phyloP scores from a whole-genome alignment of 345 rosid species.

The Ricinus communis region DNA sequence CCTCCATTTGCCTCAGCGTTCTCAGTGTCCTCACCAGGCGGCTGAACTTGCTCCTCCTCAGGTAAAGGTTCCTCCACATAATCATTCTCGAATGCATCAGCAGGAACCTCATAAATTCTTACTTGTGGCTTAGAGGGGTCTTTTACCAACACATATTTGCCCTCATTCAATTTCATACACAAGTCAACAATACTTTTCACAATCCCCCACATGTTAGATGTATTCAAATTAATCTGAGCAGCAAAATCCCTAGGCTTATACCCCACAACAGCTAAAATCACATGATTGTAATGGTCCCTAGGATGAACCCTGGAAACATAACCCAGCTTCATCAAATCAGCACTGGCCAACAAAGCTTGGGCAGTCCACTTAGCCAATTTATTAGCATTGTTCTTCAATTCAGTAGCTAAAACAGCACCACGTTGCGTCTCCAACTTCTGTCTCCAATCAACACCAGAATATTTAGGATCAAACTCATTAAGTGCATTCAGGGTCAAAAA shows the following conservation, averaged over 20 bases:
- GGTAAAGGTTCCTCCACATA: slow-evolving; percentile 93
- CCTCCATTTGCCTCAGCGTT: slow-evolving; percentile 48
- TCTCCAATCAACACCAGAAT: slow-evolving; percentile 98
- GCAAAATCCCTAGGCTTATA: slow-evolving; percentile 92
- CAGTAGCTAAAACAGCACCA: slow-evolving; percentile 95
- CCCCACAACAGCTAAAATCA: slow-evolving; percentile 80
- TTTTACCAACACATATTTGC: slow-evolving; percentile 90
- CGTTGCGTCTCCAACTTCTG: slow-evolving; percentile 98
- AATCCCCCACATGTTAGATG: slow-evolving; percentile 95
- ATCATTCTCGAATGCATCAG: slow-evolving; percentile 97
- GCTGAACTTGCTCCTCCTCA: slow-evolving; percentile 83
- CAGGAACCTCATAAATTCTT: slow-evolving; percentile 91
- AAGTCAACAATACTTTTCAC: slow-evolving; percentile 88
- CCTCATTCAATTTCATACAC: slow-evolving; percentile 91
- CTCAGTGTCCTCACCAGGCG: slow-evolving; percentile 60
- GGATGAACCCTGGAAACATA: slow-evolving; percentile 97
- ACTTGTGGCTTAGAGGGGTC: slow-evolving; percentile 95
- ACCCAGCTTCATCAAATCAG: slow-evolving; percentile 96
- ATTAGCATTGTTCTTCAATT: slow-evolving; percentile 92
- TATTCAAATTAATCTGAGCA: slow-evolving; percentile 82
- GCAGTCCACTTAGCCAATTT: slow-evolving; percentile 98
- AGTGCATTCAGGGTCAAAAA: slow-evolving; percentile 88
- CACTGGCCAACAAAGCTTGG: slow-evolving; percentile 83
- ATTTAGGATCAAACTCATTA: slow-evolving; percentile 91
- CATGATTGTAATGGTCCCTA: slow-evolving; percentile 96